Conservation (phyloP, 805 yeast species). For the Candida namnaoensis region DNA sequence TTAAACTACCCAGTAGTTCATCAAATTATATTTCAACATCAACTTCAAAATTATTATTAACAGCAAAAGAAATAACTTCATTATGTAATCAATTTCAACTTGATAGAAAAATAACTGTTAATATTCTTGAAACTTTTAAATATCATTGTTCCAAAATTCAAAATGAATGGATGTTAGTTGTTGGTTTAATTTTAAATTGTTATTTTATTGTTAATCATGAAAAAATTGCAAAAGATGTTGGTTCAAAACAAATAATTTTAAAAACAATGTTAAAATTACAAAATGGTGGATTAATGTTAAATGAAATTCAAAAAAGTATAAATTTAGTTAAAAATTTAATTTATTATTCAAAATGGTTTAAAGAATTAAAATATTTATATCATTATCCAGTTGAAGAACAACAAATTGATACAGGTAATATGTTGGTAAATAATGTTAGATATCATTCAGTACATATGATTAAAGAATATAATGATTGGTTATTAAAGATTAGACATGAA, state of each 20-base stretch:
- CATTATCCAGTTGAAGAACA: slow-evolving; percentile 18
- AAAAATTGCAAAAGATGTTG: slow-evolving; percentile 34
- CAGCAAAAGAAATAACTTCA: slow-evolving; percentile 32
- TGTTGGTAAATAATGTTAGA: slow-evolving; percentile 23
- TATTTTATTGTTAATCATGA: slow-evolving; percentile 45
- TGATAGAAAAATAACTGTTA: slow-evolving; percentile 41
- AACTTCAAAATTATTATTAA: slow-evolving; percentile 14
- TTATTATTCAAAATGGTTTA: slow-evolving; percentile 53
- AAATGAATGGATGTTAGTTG: slow-evolving; percentile 61
- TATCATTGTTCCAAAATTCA: slow-evolving; percentile 43
- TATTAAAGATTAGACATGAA: slow-evolving; percentile 18
- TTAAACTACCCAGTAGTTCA: slow-evolving; percentile 1
- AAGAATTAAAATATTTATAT: slow-evolving; percentile 39
- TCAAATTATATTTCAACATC: slow-evolving; percentile 7
- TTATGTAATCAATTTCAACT: slow-evolving; percentile 59
- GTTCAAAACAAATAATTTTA: slow-evolving; percentile 37
- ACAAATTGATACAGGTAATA: slow-evolving; percentile 20
- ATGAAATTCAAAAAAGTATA: slow-evolving; percentile 45
- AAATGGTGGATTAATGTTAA: slow-evolving; percentile 39
- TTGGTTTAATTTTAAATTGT: slow-evolving; percentile 57
- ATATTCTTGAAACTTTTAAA: slow-evolving; percentile 41
- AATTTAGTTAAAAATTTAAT: slow-evolving; percentile 45
- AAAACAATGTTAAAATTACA: slow-evolving; percentile 44
- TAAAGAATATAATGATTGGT: slow-evolving; percentile 25
- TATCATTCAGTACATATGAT: slow-evolving; percentile 21